These are phyloP conservation scores for Claviceps maximensis DNA, from an alignment of 2,329 filamentous ascomycete species.

Conservation along the genomic window DNA sequence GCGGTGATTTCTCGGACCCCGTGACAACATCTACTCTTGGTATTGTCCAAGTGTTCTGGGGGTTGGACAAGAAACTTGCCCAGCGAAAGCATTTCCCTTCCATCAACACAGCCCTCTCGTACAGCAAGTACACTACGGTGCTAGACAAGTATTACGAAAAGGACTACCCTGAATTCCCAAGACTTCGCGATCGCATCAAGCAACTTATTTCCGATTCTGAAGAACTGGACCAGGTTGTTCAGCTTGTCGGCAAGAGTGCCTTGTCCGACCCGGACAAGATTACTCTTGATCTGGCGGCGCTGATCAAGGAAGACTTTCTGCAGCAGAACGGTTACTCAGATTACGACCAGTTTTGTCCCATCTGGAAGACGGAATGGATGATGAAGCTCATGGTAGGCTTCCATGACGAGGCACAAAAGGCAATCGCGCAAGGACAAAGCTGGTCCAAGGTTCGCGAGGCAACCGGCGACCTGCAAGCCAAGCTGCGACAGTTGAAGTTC, in stretches of 20 bases:
- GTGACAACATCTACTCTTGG: constrained; percentile 86
- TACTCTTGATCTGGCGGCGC: constrained; percentile 76
- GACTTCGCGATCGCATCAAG: constrained; percentile 82
- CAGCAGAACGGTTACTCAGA: constrained; percentile 99
- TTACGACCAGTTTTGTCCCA: constrained; percentile 97
- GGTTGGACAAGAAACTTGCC: constrained; percentile 97
- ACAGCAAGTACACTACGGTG: constrained; percentile 87
- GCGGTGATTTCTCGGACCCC: constrained; percentile 98
- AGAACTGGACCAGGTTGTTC: constrained; percentile 95
- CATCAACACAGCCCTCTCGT: constrained; percentile 87
- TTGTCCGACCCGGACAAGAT: constrained; percentile 97
- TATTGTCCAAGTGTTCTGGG: constrained; percentile 99
- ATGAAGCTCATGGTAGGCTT: constrained; percentile 99
- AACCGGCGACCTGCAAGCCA: constrained; percentile 71
- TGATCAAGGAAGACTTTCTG: constrained; percentile 97
- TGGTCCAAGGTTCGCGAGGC: constrained; percentile 91
- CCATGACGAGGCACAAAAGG: constrained; percentile 96
- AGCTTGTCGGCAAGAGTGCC: constrained; percentile 94
- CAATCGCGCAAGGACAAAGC: constrained; percentile 74
- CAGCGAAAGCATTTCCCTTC: constrained; percentile 99
- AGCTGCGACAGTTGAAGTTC: constrained; percentile 90
- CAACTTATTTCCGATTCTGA: constrained; percentile 90
- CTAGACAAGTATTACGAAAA: constrained; percentile 93
- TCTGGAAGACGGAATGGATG: constrained; percentile 99
- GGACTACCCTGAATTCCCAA: constrained; percentile 86